Base-by-base conservation (phyloP, 2,329 filamentous ascomycete species). In the Ascochyta lentis region DNA sequence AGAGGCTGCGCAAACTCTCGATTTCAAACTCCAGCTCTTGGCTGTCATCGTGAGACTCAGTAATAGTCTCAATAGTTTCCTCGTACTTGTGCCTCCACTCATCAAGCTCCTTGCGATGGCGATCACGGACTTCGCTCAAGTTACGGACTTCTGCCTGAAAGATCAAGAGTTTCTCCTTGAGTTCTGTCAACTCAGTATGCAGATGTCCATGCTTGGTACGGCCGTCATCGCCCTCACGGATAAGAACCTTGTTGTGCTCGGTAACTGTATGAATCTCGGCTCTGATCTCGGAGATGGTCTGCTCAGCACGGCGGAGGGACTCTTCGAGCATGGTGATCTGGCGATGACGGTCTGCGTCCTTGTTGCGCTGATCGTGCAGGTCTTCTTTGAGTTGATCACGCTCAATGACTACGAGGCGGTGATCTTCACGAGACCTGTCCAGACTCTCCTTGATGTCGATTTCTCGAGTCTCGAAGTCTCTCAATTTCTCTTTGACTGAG, bases 11-110 rank as follows among this genome's bases (percentile, higher is more conserved):
- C 31, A 68, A 45, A 9, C 56, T 61, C 4, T 63, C 59, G 16
- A 68, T 68, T 34, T 68, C 65, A n/a, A 65, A 66, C 42, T 68
- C 65, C 5, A 68, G 51, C 23, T 68, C 64, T 4, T 57, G 58
- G 5, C 60, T 64, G 16, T 58, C 59, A 22, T 67, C 59, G 19
- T 61, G 60, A 29, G 59, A 67, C 13, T 65, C 59, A 0, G 65
- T 62, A 16, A 68, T 64, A 1, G 65, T 68, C 35, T 67, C 64
- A 4, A 61, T 60, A 5, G 65, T 57, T 27, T 65, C 63, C 23
- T 67, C 63, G 34, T 68, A 68, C 51, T 67, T 68, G 56, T 63
- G 59, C 38, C 61, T 64, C 65, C 64, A 66, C 23, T 59, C 60
- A 43, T 59, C 52, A 10, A 67, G 54, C 22, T 68, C 65, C 23